Percentiles rank a stretch among this genome's conserved stretches.
phyloP scores from a whole-genome alignment of 2,329 filamentous ascomycete species.

The Aspergillus hiratsukae region DNA sequence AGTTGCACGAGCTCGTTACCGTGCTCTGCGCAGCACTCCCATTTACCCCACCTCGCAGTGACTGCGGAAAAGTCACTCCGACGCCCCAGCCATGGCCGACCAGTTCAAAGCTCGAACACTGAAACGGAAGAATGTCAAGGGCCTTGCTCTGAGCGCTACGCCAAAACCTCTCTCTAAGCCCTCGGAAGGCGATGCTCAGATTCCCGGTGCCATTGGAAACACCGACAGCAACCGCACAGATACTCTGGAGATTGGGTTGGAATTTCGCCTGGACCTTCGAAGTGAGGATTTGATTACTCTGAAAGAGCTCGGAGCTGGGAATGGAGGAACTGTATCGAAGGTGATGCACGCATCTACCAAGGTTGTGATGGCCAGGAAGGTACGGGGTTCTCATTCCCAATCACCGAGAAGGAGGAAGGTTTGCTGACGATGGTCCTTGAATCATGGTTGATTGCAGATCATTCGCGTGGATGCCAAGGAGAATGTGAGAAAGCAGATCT shows the following conservation, averaged over 20 bases:
- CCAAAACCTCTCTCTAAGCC: constrained; percentile 65
- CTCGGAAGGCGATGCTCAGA: constrained; percentile 65
- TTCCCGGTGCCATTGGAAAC: constrained; percentile 56
- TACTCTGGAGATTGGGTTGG: constrained; percentile 90
- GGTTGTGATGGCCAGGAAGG: constrained; percentile 97
- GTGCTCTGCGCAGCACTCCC: neutral
- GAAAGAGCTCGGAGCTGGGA: constrained; percentile 91
- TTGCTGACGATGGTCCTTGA: constrained; percentile 7
- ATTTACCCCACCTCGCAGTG: constrained; percentile 3
- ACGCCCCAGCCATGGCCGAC: constrained; percentile 49
- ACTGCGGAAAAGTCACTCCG: neutral
- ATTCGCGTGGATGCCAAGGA: constrained; percentile 98
- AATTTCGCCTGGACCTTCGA: constrained; percentile 88
- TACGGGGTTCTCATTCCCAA: constrained; percentile 39
- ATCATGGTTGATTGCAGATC: constrained; percentile 56
- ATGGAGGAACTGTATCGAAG: constrained; percentile 97
- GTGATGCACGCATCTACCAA: constrained; percentile 92
- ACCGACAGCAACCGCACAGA: constrained; percentile 58
- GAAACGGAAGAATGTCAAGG: constrained; percentile 99
- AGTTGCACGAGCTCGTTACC: neutral
- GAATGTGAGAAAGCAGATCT: constrained; percentile 93
- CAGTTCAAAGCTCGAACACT: constrained; percentile 68
- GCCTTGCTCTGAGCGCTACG: constrained; percentile 77
- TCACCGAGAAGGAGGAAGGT: neutral
- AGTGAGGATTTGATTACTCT: constrained; percentile 89